These are phyloP conservation scores for Anacardium occidentale DNA, from an alignment of 345 rosid species.

Conservation along the genomic window DNA sequence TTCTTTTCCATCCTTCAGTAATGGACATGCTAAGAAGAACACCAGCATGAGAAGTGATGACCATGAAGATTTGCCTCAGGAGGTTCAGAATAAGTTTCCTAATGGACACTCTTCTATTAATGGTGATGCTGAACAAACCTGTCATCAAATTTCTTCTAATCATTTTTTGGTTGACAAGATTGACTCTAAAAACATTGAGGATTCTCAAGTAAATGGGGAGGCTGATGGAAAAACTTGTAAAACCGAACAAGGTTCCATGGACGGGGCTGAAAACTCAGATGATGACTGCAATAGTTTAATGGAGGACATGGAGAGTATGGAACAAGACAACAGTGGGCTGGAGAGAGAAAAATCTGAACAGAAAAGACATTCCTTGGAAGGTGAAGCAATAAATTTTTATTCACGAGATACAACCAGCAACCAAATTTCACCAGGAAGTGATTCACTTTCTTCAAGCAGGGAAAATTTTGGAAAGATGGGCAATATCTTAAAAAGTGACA, in stretches of 20 bases:
- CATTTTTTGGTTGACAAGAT: conserved; percentile 14
- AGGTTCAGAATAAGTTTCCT: conserved; percentile 24
- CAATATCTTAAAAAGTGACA: conserved; percentile 41
- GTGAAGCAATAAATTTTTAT: conserved; percentile 25
- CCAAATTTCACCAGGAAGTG: conserved; percentile 22
- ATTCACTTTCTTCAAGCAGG: conserved; percentile 27
- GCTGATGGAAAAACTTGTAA: conserved; percentile 19
- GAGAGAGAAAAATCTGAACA: conserved; percentile 25
- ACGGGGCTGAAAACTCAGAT: conserved; percentile 20
- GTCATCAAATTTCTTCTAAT: conserved; percentile 12
- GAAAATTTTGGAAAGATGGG: conserved; percentile 35
- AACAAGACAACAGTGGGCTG: conserved; percentile 15
- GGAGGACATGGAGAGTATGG: conserved; percentile 23
- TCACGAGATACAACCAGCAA: conserved; percentile 21
- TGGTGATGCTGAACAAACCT: conserved; percentile 10
- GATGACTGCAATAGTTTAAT: conserved; percentile 24
- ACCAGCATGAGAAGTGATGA: conserved; percentile 19
- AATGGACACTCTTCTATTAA: conserved; percentile 7
- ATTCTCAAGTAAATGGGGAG: conserved; percentile 18
- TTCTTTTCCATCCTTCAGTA: conserved; percentile 25
- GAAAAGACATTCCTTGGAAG: conserved; percentile 21
- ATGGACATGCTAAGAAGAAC: conserved; percentile 29
- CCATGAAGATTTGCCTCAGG: conserved; percentile 21
- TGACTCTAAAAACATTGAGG: conserved; percentile 10
- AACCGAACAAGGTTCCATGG: conserved; percentile 15